Conservation (phyloP, 1,284 basidiomycete genomes). For the Lentinula novae-zelandiae region DNA sequence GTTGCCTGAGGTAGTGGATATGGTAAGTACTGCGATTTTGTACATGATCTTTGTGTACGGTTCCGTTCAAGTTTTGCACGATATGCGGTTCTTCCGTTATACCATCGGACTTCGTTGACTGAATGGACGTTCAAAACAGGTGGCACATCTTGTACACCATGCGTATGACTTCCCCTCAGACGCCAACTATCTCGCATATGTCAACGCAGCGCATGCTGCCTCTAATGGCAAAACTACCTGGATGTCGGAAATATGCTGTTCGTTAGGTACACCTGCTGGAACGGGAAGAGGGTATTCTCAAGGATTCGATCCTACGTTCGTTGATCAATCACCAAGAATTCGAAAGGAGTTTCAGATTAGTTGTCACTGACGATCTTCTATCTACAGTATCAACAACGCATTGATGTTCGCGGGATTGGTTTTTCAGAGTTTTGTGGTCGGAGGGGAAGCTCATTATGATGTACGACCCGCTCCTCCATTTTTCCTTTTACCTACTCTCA, state of each 20-base stretch:
- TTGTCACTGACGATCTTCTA: neutral
- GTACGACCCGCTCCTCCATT: constrained; percentile 18
- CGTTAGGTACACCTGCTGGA: constrained; percentile 29
- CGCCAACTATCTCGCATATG: constrained; percentile 26
- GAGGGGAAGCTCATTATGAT: constrained; percentile 34
- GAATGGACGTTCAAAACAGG: constrained; percentile 15
- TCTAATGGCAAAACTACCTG: constrained; percentile 30
- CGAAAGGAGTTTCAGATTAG: too few species aligned
- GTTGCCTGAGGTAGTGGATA: constrained; percentile 29
- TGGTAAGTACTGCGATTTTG: neutral
- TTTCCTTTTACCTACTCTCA: neutral
- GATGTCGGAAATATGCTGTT: constrained; percentile 38
- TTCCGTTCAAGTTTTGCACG: too few species aligned
- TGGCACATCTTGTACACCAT: constrained; percentile 33
- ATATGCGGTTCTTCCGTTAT: too few species aligned
- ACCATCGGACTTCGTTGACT: too few species aligned
- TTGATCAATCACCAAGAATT: neutral
- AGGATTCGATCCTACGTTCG: constrained; percentile 35
- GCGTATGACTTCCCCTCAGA: constrained; percentile 37
- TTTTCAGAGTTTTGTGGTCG: constrained; percentile 33
- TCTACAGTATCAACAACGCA: constrained; percentile 30
- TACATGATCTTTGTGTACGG: neutral
- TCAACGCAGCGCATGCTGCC: constrained; percentile 21
- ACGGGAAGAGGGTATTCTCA: constrained; percentile 28
- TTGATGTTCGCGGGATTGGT: constrained; percentile 34